These are phyloP conservation scores for Leccinum aurantiacum DNA, from an alignment of 768 basidiomycete genomes.

Conservation along the genomic window DNA sequence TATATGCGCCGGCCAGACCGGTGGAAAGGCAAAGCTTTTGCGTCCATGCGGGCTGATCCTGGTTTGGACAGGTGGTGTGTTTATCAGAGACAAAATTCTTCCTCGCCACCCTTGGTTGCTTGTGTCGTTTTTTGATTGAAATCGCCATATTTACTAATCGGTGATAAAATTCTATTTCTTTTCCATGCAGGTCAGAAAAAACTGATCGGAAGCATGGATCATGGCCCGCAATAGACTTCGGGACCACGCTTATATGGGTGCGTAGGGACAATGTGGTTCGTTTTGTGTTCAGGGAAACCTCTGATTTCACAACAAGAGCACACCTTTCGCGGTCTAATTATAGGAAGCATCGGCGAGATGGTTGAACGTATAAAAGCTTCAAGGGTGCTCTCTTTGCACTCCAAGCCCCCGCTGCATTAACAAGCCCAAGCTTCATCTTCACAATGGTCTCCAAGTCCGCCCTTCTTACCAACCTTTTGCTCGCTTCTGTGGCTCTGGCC, in stretches of 20 bases:
- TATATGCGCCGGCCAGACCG: background rate
- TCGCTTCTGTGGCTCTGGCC: constrained; percentile 20
- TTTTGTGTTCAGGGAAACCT: too few species aligned
- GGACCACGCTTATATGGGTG: background rate
- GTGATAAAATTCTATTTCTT: background rate
- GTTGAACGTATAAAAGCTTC: constrained; percentile 15
- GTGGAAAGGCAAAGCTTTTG: background rate
- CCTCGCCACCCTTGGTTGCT: constrained; percentile 2
- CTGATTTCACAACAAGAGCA: background rate
- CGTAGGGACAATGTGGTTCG: background rate
- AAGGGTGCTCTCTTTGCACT: background rate
- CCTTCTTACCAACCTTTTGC: constrained; percentile 19
- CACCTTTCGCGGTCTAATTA: background rate
- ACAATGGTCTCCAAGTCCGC: constrained; percentile 21
- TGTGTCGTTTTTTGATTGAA: constrained; percentile 3
- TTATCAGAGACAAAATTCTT: background rate
- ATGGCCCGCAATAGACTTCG: background rate
- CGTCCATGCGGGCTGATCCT: constrained; percentile 6
- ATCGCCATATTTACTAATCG: background rate
- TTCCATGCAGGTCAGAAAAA: background rate
- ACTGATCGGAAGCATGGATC: background rate
- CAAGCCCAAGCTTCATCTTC: background rate
- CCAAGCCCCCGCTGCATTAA: constrained; percentile 1
- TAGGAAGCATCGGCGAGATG: background rate
- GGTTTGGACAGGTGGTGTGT: background rate